Base-by-base conservation (phyloP, 352 stramenopile genomes). In the Globisporangium okanoganense region DNA sequence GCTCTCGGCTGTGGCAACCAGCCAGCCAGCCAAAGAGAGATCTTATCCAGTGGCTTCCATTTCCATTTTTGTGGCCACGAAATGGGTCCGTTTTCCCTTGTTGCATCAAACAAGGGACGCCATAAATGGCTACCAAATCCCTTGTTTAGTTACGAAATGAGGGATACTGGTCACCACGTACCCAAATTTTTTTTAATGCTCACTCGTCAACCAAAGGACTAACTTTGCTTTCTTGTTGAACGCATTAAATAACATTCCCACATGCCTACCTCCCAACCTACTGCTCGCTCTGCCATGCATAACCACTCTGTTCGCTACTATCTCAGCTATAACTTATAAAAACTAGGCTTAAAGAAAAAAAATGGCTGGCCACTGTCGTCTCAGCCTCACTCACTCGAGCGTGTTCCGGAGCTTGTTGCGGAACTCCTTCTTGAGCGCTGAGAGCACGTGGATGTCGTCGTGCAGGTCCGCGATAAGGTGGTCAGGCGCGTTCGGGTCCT, bases 361-460 rank as follows among this genome's bases (percentile, higher is more conserved):
- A 24, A 14, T 36, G 29, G 29, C n/a, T 55, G 5, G 5, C 2
- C 18, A 22, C 29, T 9, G 13, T 22, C 13, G 44, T 51, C 44
- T n/a, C n/a, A n/a, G n/a, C 22, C 12, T 31, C 13, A 43, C 33
- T 73, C 62, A 92, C 65, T 76, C 71, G 14, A 90, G 75, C 50
- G 79, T 85, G 31, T 66, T 69, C 3, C 78, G 77, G 22, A 92
- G 59, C 61, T 92, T 90, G 70, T 87, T 89, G 36, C 81, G 80
- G 41, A 89, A 90, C 36, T 92, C 78, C 56, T 86, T 85, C 68
- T 92, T 92, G 9, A 92, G 66, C 20, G 82, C 75, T 27, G 83
- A 90, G 35, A 92, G 64, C 56, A 92, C 80, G 65, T 92, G 83
- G 53, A 92, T 92, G 53, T 90, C 83, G 50, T 90, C 79, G 53